Evolutionary conservation across 1,139 yeast genomes (phyloP).

Genomic region (Taphrina populina): DNA sequence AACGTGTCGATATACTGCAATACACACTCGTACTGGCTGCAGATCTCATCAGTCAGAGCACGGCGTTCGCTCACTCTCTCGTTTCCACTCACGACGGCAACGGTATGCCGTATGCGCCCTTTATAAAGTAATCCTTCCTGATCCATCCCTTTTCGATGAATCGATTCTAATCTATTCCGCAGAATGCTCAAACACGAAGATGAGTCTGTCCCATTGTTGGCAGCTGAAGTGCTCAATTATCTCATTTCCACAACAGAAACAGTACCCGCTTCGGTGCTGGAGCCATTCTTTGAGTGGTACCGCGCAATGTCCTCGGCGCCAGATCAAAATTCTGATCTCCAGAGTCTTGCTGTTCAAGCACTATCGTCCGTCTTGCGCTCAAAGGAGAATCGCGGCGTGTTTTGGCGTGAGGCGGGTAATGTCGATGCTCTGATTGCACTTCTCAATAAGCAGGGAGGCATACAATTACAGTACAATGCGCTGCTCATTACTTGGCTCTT

Average conservation of each 20-base stretch:
- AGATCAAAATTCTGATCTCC: constrained; percentile 53
- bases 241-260: constrained; percentile 42
- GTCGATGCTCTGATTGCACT: constrained; percentile 58
- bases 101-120: constrained; percentile 56
- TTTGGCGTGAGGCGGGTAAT: constrained; percentile 54
- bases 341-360: constrained; percentile 67
- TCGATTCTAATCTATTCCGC: neutral
- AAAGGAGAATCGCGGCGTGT: constrained; percentile 58
- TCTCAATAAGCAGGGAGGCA: constrained; percentile 52
- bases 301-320: constrained; percentile 49
- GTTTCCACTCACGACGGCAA: constrained; percentile 51
- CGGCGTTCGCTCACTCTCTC: constrained; percentile 45
- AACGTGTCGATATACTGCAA: constrained; percentile 70
- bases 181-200: constrained; percentile 43
- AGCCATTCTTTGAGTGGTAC: constrained; percentile 51
- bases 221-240: constrained; percentile 45
- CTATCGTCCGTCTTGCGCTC: constrained; percentile 61
- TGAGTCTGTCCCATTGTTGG: constrained; percentile 45
- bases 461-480: constrained; percentile 81
- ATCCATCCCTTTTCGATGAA: neutral
- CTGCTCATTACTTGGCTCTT: constrained; percentile 80
- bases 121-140: constrained; percentile 48
- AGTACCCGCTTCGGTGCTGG: constrained; percentile 47
- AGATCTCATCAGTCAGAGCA: constrained; percentile 52
- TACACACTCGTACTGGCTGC: constrained; percentile 68